Evolutionary conservation across 2,329 filamentous ascomycete species (phyloP).

Genomic region (Tolypocladium album): DNA sequence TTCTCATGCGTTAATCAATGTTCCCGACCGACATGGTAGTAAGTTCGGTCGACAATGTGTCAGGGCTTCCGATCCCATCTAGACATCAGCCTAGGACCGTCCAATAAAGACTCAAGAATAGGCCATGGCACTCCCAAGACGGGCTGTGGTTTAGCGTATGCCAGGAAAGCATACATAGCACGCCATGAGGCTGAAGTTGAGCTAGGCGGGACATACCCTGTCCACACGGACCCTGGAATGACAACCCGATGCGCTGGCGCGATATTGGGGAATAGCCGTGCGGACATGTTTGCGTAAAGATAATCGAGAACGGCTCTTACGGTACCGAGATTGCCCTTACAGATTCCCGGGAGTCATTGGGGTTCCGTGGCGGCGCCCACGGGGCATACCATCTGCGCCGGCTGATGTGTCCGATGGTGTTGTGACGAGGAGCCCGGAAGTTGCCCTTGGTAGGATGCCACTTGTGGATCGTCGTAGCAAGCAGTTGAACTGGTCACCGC

Average conservation of each 20-base stretch:
- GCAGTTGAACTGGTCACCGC: background rate
- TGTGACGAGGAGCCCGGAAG: background rate
- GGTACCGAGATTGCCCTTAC: background rate
- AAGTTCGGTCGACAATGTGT: background rate
- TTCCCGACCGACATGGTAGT: background rate
- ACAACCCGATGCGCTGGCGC: background rate
- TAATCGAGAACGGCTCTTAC: background rate
- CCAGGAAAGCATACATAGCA: background rate
- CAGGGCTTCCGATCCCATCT: background rate
- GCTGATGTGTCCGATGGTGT: background rate
- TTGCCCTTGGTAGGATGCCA: background rate
- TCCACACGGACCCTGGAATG: background rate
- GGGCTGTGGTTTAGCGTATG: background rate
- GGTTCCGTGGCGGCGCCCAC: background rate
- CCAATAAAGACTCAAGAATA: background rate
- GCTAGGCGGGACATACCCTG: background rate
- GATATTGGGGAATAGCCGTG: background rate
- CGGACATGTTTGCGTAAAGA: background rate
- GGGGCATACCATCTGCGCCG: background rate
- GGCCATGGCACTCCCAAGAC: background rate
- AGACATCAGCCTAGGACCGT: background rate
- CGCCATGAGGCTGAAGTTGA: background rate
- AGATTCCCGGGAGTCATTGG: too few relatives aligned
- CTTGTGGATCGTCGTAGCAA: background rate
- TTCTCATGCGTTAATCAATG: background rate